Evolutionary conservation across 768 basidiomycete genomes (phyloP), one percentile per base, ranked within the genome.

Genomic region (Ephemerocybe angulata): DNA sequence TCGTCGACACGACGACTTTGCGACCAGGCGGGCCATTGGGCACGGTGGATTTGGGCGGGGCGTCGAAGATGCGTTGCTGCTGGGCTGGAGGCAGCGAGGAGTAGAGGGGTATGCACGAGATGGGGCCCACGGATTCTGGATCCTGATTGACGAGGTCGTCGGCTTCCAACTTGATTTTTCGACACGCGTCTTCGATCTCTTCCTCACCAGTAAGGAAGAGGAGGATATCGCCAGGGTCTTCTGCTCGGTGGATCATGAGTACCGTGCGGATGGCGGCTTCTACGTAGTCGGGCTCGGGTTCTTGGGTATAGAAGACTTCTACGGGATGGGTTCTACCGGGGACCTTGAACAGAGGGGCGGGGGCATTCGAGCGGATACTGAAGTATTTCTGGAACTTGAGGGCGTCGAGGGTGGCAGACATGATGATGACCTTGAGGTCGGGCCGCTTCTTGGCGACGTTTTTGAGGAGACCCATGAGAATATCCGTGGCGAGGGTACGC

Each of bases 191-290:
- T 64, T 98, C 95, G 60, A 98, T 98, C 72, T 99, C 96, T 64
- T 98, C 95, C 67, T 98, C 96, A 66, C 96, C 96, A 0, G 97
- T 98, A 60, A 99, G 76, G 85, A 99, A 99, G 4, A 99, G 72
- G 2, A 99, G 74, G 33, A 98, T 79, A 63, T 99, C 96, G 2
- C 96, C 96, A 0, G 86, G 87, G 0, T 93, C 90, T 67, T 99
- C 97, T 0, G 90, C 92, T 43, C 96, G 85, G 65, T 98, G 96
- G 27, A 99, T 98, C 92, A 95, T 95, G 42, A 98, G 74, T 21
- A 97, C 94, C 0, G 95, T 95, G 12, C 94, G 86, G 59, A 98
- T 96, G 1, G 96, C 94, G 0, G 96, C 94, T 67, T 98, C 94
- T 40, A 98, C 90, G 62, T 98, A 99, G 69, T 99, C 95, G 0